Base-by-base conservation (phyloP, 2,329 filamentous ascomycete species). In the Ceratocystis destructans region DNA sequence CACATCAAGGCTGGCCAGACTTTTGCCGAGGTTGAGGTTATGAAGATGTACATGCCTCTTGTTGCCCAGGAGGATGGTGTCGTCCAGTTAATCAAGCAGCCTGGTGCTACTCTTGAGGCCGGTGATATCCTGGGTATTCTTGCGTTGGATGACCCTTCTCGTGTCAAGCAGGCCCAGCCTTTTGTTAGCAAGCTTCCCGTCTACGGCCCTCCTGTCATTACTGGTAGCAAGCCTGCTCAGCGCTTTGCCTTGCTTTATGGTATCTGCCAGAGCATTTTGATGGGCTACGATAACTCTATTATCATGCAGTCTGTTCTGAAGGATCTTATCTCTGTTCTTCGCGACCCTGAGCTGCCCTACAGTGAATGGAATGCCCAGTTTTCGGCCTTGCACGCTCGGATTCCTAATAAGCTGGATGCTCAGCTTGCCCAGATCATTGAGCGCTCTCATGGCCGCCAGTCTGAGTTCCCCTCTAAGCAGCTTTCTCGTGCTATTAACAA, bases 31-130 rank as follows among this genome's bases (percentile, higher is more conserved):
- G 93, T 99, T 50, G 94, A 99, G 78, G 94, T 99, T 77, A 99
- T 99, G 94, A 99, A 99, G 83, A 99, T 99, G 94, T 97, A 97
- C 83, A 99, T 99, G 94, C 94, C 94, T 73, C 82, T 99, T 66
- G 83, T 99, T 69, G 89, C 94, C 2, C 88, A 92, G 74, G 94
- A 99, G 76, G 94, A 96, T 72, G 94, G 94, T 80, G 83, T 96
- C 65, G 93, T 99, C 66, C 94, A 96, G 79, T 84, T 99, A 72
- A 96, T 99, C 82, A 99, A 99, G 84, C 94, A 97, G 79, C 94
- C 94, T 69, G 94, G 94, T 75, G 89, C 94, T n/a, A 95, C 91
- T 20, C 88, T 99, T 61, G 92, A 97, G 76, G 94, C 94, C 74
- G 94, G 94, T 76, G 94, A 99, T 75, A 97, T 99, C 68, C 85